Conservation (phyloP, 1,139 yeast genomes). For the Saccharomyces uvarum region DNA sequence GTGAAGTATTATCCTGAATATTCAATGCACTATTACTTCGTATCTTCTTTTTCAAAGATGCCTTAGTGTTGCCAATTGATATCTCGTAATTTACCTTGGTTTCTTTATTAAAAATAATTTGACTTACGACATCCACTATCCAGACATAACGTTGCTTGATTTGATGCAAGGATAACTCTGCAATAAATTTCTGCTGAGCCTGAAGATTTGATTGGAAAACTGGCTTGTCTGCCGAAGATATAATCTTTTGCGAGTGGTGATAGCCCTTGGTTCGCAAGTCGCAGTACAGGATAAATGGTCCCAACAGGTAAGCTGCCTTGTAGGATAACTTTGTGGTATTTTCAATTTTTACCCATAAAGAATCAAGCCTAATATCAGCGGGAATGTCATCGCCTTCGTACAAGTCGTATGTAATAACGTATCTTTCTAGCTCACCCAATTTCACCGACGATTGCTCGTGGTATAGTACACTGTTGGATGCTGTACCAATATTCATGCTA, state of each 20-base stretch:
- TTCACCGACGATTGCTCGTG: constrained; percentile 34
- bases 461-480: constrained; percentile 8
- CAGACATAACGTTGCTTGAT: constrained; percentile 50
- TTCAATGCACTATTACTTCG: constrained; percentile 2
- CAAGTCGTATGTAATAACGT: constrained; percentile 40
- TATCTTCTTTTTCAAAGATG: background rate
- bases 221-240: constrained; percentile 69
- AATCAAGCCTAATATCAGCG: constrained; percentile 20
- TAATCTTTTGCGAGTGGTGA: constrained; percentile 47
- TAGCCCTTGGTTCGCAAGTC: constrained; percentile 67
- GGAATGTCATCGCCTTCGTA: constrained; percentile 28
- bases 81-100: constrained; percentile 69
- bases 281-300: constrained; percentile 83
- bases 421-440: constrained; percentile 54
- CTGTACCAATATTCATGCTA: background rate
- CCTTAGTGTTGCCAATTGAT: constrained; percentile 45
- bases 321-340: constrained; percentile 69
- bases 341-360: constrained; percentile 59
- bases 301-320: constrained; percentile 82
- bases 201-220: constrained; percentile 64
- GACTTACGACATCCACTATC: constrained; percentile 82
- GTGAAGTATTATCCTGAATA: constrained; percentile 28
- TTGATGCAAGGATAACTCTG: constrained; percentile 43
- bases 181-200: constrained; percentile 57
- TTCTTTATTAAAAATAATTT: constrained; percentile 65